Evolutionary conservation across 441 rosid species (phyloP), one percentile per base, ranked within the genome.

Genomic region (Syzygium syzygioides): DNA sequence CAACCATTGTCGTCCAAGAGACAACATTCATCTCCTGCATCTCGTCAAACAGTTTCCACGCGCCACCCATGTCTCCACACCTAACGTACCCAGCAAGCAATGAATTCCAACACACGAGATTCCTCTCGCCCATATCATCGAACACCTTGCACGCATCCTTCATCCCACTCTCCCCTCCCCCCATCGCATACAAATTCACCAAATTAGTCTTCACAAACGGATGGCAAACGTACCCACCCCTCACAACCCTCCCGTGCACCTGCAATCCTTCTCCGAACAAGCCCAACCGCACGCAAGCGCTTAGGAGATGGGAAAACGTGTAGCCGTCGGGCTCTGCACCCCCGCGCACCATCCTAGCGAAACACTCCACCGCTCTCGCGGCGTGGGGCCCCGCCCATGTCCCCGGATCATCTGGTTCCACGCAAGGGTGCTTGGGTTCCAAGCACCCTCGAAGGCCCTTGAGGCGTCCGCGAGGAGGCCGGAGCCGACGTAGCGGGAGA

Each of bases 381-480:
- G 93, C 14, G 55, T 66, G 55, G 71, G 87, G 88, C 91, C 90
- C 32, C 89, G 90, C 56, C 91, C 93, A 64, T 90, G 64, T 8
- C 94, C 93, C 86, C 93, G 90, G 88, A 95, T 91, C 79, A 95
- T 88, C 90, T 91, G 95, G 60, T 95, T 95, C 95, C 95, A 93
- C 52, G 90, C 12, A 37, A 92, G 64, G 86, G 93, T 90, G 87
- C 91, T 94, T 84, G 93, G 94, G 84, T 85, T 88, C 32, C 55
- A 18, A 37, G 91, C 48, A 41, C 88, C 85, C 37, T 86, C 80
- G 87, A 94, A 93, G 80, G 91, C 86, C 45, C 84, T 80, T 9
- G 37, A 55, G 8, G 93, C 95, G 32, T 62, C 32, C n/a, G n/a
- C 57, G 83, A 92, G 91, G 86, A 87, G 59, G 85, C 91, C 90